Base-by-base conservation (phyloP, 2,329 filamentous ascomycete genomes). In the Apiospora rasikravindrae region DNA sequence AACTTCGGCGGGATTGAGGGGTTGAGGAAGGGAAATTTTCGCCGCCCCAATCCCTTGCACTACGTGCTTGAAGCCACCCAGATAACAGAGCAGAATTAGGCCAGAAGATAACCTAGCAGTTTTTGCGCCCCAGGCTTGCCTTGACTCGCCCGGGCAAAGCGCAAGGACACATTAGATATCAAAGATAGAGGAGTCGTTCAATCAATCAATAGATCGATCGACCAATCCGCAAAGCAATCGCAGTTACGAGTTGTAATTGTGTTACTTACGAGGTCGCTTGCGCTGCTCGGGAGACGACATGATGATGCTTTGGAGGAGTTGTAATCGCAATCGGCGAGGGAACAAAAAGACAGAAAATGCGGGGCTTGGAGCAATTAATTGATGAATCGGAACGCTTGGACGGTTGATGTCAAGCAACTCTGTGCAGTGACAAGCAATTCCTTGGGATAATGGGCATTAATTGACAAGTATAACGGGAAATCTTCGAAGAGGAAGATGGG, bases 231-330 rank as follows among this genome's bases (percentile, higher is more conserved):
- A 6, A 29, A 11, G 11, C 26, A 37, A 22, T 37, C 19, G 16
- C 29, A 33, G 22, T 37, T 5, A 61, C 29, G 19, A 37, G 29
- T 37, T 61, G 22, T 11, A 33, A 10, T 26, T 40, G 33, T 42
- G 19, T 4, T 53, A 80, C 78, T 77, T 78, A 80, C 78, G 77
- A 72, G 76, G 78, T 71, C 78, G 76, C 73, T 80, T 80, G 49
- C 77, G 77, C 67, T 75, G 76, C 67, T 77, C 75, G 49, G 72
- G 72, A 47, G 72, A 73, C 45, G 69, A 66, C 72, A 66, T 64
- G 40, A 64, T 66, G 69, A 37, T 47, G 69, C 26, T 47, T 40
- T 42, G 53, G 66, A 67, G 66, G 19, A 67, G 42, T 44, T 14
- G 26, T 22, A 33, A 26, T 53, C 16, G 45, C 45, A 51, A n/a